Percentiles rank a stretch among this genome's conserved stretches.
Evolutionary conservation across 2,329 filamentous ascomycete genomes (phyloP).

Genomic region (Trichoderma polysporum): DNA sequence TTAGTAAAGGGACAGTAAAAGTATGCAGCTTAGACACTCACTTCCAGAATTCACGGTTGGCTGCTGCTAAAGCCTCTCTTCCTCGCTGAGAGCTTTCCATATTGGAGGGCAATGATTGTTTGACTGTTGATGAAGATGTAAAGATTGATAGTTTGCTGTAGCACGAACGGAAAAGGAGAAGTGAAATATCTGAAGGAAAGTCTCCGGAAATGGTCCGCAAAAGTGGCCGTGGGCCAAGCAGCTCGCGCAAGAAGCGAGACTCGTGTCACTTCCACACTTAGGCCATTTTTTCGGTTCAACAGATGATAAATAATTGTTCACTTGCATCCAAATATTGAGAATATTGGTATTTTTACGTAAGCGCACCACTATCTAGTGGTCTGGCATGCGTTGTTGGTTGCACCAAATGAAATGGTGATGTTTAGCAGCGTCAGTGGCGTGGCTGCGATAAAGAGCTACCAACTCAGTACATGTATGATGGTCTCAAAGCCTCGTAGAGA

Average conservation of each 20-base stretch:
- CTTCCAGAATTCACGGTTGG: conserved; percentile 11
- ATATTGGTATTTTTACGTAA: not conserved
- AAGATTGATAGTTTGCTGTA: not conserved
- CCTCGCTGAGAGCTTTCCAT: not conserved
- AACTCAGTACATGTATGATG: not conserved
- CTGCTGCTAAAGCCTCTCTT: not conserved
- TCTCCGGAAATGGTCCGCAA: conserved; percentile 14
- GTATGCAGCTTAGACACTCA: not conserved
- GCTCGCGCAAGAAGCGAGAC: not conserved
- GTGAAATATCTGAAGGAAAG: not conserved
- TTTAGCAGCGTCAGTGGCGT: not conserved
- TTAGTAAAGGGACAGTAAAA: not conserved
- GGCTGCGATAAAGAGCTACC: not conserved
- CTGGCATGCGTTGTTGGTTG: not conserved
- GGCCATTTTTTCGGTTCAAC: not conserved
- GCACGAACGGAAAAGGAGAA: not conserved
- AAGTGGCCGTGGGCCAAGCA: not conserved
- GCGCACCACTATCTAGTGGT: not conserved
- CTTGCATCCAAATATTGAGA: not conserved
- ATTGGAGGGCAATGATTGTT: not conserved
- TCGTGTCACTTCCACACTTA: not conserved
- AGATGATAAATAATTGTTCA: not conserved
- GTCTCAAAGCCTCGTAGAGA: not conserved
- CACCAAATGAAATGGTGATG: not conserved
- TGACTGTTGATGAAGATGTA: no score